Base-by-base conservation (phyloP, 108 stramenopile species). In the Nitzschia palea region DNA sequence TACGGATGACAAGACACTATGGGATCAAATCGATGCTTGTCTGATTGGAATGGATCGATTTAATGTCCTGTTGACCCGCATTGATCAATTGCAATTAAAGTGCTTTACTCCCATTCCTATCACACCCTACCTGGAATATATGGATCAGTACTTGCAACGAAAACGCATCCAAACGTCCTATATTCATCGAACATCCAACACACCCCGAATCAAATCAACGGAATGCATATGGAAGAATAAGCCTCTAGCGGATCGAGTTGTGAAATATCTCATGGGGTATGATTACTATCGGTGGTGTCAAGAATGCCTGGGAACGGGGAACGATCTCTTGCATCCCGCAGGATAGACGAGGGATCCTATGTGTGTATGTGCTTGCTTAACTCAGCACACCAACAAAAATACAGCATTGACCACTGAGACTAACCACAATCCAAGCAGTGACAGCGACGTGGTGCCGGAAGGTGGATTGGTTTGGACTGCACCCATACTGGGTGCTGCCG, bases 261-360 rank as follows among this genome's bases (percentile, higher is more conserved):
- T 31, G 2, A 20, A 66, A 29, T 30, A 69, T 54, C 28, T 71
- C 25, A 31, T 74, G 40, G 34, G 20, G 18, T 27, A 68, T 51
- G 60, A 33, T 22, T 69, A 69, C 42, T 69, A 62, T 62, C 67
- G 52, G 3, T 74, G 65, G 61, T 74, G 74, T 26, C 32, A 69
- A 30, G 5, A 35, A 0, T 74, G 74, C 30, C 53, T 69, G 52
- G 57, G 50, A 20, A 35, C 36, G 9, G 53, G 14, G 17, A 33
- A 64, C 27, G 52, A 64, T 43, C 62, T 71, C 28, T 64, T 62
- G 59, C n/a, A n/a, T n/a, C n/a, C n/a, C n/a, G n/a, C n/a, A n/a
- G n/a, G n/a, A n/a, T n/a, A n/a, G n/a, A n/a, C n/a, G n/a, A n/a
- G n/a, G n/a, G n/a, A n/a, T n/a, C n/a, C n/a, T n/a, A n/a, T n/a